phyloP scores from a whole-genome alignment of 1,139 yeast species.

The Pichia cactophila region DNA sequence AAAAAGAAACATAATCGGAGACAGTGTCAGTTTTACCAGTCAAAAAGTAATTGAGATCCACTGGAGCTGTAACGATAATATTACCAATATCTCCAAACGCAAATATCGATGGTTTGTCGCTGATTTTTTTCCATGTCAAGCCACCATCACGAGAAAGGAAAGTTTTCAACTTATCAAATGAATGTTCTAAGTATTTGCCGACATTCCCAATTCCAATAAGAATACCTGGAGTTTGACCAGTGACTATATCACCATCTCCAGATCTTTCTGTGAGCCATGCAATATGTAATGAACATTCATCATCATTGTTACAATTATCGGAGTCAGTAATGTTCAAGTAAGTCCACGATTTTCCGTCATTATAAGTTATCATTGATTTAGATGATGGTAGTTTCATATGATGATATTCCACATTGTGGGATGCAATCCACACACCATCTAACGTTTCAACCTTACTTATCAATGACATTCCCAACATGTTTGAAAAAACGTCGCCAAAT shows the following conservation, averaged over 20 bases:
- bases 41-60: conserved; percentile 15
- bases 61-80: conserved; percentile 54
- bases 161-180: conserved; percentile 34
- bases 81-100: conserved; percentile 81
- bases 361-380: conserved; percentile 37
- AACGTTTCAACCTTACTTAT: conserved; percentile 50
- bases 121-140: conserved; percentile 52
- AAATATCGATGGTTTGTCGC: conserved; percentile 49
- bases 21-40: conserved; percentile 1
- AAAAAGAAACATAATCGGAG: conserved; percentile 39
- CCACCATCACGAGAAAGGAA: conserved; percentile 79
- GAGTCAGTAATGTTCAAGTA: conserved; percentile 39
- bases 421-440: conserved; percentile 63
- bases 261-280: conserved; percentile 41
- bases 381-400: conserved; percentile 17
- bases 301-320: conserved; percentile 36
- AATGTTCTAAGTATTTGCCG: conserved; percentile 47
- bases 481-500: conserved; percentile 38
- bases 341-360: conserved; percentile 57
- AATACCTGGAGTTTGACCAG: conserved; percentile 61
- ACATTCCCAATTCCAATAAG: conserved; percentile 52
- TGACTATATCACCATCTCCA: conserved; percentile 65
- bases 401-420: conserved; percentile 11
- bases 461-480: conserved; percentile 33
- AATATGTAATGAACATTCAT: conserved; percentile 52